Percentiles rank a stretch among this genome's conserved stretches.
phyloP scores from a whole-genome alignment of 1,284 basidiomycete species.

The Sporisorium exsertum region DNA sequence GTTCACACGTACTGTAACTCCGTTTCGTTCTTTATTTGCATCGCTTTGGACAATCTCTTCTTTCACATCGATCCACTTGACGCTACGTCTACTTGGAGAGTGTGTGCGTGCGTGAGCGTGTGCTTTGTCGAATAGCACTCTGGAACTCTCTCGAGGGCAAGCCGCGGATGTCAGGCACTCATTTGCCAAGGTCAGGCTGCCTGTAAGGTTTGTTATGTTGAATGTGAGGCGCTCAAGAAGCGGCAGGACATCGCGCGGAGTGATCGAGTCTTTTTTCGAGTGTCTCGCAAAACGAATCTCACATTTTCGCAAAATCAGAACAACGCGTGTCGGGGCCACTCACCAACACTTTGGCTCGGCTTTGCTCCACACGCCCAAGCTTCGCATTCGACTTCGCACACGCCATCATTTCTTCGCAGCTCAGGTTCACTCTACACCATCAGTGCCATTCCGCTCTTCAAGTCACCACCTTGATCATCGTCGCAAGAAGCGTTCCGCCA shows the following conservation, averaged over 20 bases:
- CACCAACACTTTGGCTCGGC: slow-evolving; percentile 26
- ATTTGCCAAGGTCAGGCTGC: not conserved
- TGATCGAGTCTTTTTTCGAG: slow-evolving; percentile 36
- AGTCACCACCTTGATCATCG: not conserved
- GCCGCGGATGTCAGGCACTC: not conserved
- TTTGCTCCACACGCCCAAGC: slow-evolving; percentile 32
- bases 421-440: not conserved
- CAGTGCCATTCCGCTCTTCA: not conserved
- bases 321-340: slow-evolving; percentile 47
- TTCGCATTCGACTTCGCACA: slow-evolving; percentile 25
- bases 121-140: not conserved
- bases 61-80: not conserved
- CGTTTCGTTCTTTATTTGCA: slow-evolving; percentile 12
- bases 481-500: not conserved
- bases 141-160: not conserved
- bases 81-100: not conserved
- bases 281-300: slow-evolving; percentile 7
- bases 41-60: slow-evolving; percentile 19
- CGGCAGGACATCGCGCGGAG: not conserved
- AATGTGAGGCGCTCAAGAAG: too few species aligned
- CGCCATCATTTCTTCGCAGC: slow-evolving; percentile 7
- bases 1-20: too few species aligned
- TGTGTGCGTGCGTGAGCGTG: not conserved
- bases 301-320: slow-evolving; percentile 15
- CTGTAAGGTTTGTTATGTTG: too few species aligned